These are phyloP conservation scores for Tetragonia tetragonoides DNA, from an alignment of 148 eudicot genomes.

Conservation along the genomic window DNA sequence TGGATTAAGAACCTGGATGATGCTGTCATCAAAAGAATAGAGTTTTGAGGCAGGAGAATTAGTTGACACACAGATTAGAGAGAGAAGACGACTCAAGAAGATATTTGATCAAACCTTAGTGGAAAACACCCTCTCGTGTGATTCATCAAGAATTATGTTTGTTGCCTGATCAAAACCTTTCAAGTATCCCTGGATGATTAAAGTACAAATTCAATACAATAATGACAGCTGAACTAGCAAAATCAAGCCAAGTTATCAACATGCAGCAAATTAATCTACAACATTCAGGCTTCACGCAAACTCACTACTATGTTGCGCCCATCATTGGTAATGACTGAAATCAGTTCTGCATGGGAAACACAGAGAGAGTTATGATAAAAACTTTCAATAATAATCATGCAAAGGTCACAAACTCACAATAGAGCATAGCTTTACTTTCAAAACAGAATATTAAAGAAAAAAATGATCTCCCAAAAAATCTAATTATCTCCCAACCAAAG, in stretches of 20 bases:
- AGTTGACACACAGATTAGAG: not conserved
- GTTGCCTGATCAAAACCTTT: slow-evolving; percentile 97
- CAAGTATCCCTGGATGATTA: slow-evolving; percentile 59
- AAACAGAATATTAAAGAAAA: not conserved
- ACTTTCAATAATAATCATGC: not conserved
- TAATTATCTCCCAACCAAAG: not conserved
- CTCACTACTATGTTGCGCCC: slow-evolving; percentile 96
- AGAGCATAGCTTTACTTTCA: slow-evolving; percentile 1
- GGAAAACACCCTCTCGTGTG: slow-evolving; percentile 94
- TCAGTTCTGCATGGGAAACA: slow-evolving; percentile 51
- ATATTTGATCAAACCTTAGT: slow-evolving; percentile 55
- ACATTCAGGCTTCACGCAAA: slow-evolving; percentile 9
- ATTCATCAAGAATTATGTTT: slow-evolving; percentile 92
- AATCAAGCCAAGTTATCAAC: not conserved
- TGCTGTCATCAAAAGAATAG: too few species aligned
- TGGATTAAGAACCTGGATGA: too few species aligned
- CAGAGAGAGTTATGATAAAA: not conserved
- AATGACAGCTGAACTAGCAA: not conserved
- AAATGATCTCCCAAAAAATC: not conserved
- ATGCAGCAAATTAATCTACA: not conserved
- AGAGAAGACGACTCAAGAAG: not conserved
- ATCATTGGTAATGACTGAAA: slow-evolving; percentile 89
- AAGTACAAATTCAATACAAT: slow-evolving; percentile 12
- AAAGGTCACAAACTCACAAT: not conserved
- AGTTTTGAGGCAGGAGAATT: not conserved